Conservation (phyloP, 164 flowering plant species). For the Tinospora cordifolia region DNA sequence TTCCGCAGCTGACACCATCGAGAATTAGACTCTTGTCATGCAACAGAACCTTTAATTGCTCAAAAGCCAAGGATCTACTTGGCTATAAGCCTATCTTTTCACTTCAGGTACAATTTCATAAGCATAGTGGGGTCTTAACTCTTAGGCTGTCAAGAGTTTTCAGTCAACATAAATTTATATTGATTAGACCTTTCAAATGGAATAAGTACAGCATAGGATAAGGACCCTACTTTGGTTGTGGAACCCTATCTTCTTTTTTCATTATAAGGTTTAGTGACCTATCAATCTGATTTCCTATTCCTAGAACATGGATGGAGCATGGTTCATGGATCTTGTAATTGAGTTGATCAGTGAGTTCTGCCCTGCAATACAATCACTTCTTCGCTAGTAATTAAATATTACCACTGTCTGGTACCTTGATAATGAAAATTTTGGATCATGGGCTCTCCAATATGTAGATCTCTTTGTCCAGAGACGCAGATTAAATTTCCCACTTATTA, state of each 20-base stretch:
- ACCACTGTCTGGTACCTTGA: background rate
- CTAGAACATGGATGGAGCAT: slow-evolving; percentile 3
- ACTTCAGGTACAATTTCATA: slow-evolving; percentile 51
- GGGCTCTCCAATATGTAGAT: background rate
- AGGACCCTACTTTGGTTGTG: background rate
- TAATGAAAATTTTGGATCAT: background rate
- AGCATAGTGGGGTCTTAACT: background rate
- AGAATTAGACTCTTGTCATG: slow-evolving; percentile 76
- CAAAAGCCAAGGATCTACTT: slow-evolving; percentile 80
- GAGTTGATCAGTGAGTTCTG: background rate
- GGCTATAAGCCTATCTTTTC: slow-evolving; percentile 79
- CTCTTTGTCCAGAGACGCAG: background rate
- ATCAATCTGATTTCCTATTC: background rate
- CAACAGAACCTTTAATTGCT: slow-evolving; percentile 68
- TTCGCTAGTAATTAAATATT: background rate
- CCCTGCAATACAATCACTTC: background rate
- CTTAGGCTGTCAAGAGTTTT: background rate
- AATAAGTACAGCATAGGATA: background rate
- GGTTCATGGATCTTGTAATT: background rate
- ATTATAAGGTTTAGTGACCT: background rate
- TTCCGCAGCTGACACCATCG: slow-evolving; percentile 96
- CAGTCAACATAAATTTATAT: background rate
- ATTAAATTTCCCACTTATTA: background rate
- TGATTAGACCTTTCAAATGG: background rate
- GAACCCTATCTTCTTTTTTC: background rate